Evolutionary conservation across 2,329 filamentous ascomycete genomes (phyloP), one percentile per base, ranked within the genome.

Genomic region (Leptographium flavum): DNA sequence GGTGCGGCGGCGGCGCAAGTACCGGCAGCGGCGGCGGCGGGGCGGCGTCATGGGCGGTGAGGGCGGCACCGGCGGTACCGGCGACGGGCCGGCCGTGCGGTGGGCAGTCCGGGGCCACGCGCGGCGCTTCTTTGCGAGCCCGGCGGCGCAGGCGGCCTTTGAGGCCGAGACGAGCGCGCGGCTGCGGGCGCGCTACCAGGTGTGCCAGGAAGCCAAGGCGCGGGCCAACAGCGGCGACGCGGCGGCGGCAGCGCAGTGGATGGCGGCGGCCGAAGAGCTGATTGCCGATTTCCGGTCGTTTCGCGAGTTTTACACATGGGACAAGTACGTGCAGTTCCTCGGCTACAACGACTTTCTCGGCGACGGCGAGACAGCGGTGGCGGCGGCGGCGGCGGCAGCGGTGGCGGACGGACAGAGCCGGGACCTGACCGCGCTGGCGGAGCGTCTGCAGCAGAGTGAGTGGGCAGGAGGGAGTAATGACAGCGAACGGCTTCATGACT

Each of bases 221-320:
- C 50, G 49, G 30, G 52, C 53, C 2, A 49, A 53, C 28, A 60
- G 57, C 15, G 64, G 67, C 2, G 60, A 67, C 21, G 52, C 59
- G 11, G 65, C 68, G 9, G 65, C 73, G n/a, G 59, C 68, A 6
- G 55, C 58, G 2, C 53, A 58, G 5, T 81, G 78, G 73, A 76
- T 80, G 70, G 60, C 63, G 22, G 73, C 73, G 5, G 76, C 76
- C 1, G 69, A 68, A 54, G 68, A 73, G 43, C 66, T 82, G 8
- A 69, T 79, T 10, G 71, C 79, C 47, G 77, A 81, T 48, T 81
- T 81, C 55, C 66, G 75, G 49, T 74, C 73, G 0, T 71, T 75
- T 51, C 79, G 75, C 53, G 68, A 73, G 41, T 81, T 81, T 52
- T 81, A 79, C 53, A 70, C 74, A 1, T 81, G 75, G 75, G 77